Evolutionary conservation across 306 rosid genomes (phyloP).

Genomic region (Sesbania bispinosa): DNA sequence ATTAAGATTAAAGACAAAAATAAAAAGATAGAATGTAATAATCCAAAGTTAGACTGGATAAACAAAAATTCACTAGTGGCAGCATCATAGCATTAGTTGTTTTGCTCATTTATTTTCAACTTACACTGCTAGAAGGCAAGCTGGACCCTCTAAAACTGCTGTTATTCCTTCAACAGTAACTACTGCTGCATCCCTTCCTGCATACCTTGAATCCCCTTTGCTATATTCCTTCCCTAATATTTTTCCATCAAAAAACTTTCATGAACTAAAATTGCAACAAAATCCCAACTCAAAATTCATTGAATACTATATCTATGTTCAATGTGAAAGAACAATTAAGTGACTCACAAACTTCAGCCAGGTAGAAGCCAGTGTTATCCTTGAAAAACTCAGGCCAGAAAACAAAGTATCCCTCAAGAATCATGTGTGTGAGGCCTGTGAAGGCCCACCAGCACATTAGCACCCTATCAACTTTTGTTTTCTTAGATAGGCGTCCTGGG

Average conservation of each 20-base stretch:
- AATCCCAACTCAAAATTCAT: background rate
- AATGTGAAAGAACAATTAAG: background rate
- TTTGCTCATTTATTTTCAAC: conserved; percentile 22
- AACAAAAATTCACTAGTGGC: background rate
- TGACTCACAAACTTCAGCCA: conserved; percentile 89
- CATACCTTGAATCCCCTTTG: conserved; percentile 97
- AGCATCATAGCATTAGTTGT: background rate
- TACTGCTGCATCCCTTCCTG: conserved; percentile 60
- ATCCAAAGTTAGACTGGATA: background rate
- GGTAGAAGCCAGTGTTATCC: conserved; percentile 63
- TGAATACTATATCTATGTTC: background rate
- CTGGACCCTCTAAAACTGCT: conserved; percentile 79
- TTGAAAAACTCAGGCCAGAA: conserved; percentile 80
- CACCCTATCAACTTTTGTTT: conserved; percentile 59
- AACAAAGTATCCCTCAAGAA: conserved; percentile 81
- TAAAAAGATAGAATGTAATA: background rate
- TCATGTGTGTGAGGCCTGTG: conserved; percentile 81
- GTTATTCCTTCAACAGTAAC: conserved; percentile 79
- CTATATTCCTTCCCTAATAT: conserved; percentile 94
- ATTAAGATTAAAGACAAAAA: background rate
- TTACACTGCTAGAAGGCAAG: conserved; percentile 81
- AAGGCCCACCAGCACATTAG: conserved; percentile 98
- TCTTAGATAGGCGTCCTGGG: conserved; percentile 59
- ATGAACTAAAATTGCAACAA: background rate
- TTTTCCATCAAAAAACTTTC: background rate